Percentiles rank a stretch among this genome's conserved stretches.
Conservation (phyloP, 2,329 filamentous ascomycete species). For the Colletotrichum chrysophilum region DNA sequence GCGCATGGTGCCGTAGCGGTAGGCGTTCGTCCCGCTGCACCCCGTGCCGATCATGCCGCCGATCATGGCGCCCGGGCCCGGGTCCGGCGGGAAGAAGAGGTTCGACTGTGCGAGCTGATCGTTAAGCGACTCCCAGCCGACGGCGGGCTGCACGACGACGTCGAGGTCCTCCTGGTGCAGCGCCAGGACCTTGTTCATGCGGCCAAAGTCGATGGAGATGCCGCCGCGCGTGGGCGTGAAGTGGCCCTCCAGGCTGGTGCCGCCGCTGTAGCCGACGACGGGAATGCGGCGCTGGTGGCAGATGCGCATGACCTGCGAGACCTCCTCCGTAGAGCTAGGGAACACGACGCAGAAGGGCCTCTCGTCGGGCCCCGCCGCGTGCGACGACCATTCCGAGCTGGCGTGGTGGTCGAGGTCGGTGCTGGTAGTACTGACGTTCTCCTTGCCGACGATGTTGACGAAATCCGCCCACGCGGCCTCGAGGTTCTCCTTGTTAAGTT, state of each 20-base stretch:
- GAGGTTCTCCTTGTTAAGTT: constrained; percentile 66
- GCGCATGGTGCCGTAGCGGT: constrained; percentile 92
- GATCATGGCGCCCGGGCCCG: constrained; percentile 90
- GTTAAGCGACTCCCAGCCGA: constrained; percentile 88
- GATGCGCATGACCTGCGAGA: constrained; percentile 86
- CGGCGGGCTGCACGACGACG: constrained; percentile 78
- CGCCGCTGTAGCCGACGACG: constrained; percentile 85
- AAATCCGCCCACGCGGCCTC: constrained; percentile 76
- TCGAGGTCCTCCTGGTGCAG: constrained; percentile 81
- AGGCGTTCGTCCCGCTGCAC: constrained; percentile 83
- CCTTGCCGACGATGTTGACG: constrained; percentile 65
- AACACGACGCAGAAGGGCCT: constrained; percentile 75
- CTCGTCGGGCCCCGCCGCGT: constrained; percentile 53
- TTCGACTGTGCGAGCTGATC: constrained; percentile 75
- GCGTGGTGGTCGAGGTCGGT: constrained; percentile 62
- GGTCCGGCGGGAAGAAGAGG: constrained; percentile 91
- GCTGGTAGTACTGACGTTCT: constrained; percentile 66
- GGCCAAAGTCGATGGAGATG: constrained; percentile 83
- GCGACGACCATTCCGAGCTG: constrained; percentile 68
- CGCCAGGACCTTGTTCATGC: constrained; percentile 81
- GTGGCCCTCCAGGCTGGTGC: constrained; percentile 89
- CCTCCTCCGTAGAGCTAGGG: constrained; percentile 79
- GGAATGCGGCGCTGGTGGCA: constrained; percentile 83
- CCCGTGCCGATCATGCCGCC: constrained; percentile 84
- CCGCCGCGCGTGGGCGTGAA: constrained; percentile 84